Base-by-base conservation (phyloP, 1,284 basidiomycete species). In the Malassezia vespertilionis region DNA sequence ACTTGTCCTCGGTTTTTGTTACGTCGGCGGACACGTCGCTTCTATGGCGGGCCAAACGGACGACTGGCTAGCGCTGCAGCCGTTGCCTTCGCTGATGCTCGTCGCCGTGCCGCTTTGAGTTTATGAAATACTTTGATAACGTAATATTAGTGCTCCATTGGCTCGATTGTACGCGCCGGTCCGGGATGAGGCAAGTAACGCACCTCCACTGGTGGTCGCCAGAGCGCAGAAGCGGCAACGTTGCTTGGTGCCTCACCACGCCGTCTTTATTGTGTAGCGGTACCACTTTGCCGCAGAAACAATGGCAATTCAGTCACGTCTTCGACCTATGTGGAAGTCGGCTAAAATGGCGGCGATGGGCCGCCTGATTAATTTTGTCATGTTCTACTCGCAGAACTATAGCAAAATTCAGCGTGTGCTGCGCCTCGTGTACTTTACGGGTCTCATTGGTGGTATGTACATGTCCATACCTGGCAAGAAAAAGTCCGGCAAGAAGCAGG, bases 241-340 rank as follows among this genome's bases (percentile, higher is more conserved):
- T 34, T 5, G 33, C 33, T n/a, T 33, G 33, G n/a, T 23, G 6
- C 24, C 41, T 10, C 5, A 8, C 33, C 12, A 10, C 18, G 14
- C 18, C 33, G 18, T 21, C 8, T 28, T 12, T 12, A 12, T 15
- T 14, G 22, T 11, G 17, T 12, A 31, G 31, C 14, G 18, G 5
- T 22, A 11, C 5, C 31, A n/a, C n/a, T n/a, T n/a, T 18, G n/a
- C 31, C 31, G 33, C 15, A 20, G 4, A 26, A 30, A 57, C 4
- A 2, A 68, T 68, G 65, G 62, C 60, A 24, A 50, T 59, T 26
- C 64, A 63, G 36, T 66, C 63, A 15, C 53, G 61, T 27, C 54
- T 67, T 4, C 47, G 42, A 33, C 53, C 55, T 11, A 15, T 45
- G 18, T 18, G 57, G 42, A 60, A 68, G 50, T 52, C 56, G 30